Evolutionary conservation across 768 basidiomycete genomes (phyloP).

Genomic region (Suillus lakei): DNA sequence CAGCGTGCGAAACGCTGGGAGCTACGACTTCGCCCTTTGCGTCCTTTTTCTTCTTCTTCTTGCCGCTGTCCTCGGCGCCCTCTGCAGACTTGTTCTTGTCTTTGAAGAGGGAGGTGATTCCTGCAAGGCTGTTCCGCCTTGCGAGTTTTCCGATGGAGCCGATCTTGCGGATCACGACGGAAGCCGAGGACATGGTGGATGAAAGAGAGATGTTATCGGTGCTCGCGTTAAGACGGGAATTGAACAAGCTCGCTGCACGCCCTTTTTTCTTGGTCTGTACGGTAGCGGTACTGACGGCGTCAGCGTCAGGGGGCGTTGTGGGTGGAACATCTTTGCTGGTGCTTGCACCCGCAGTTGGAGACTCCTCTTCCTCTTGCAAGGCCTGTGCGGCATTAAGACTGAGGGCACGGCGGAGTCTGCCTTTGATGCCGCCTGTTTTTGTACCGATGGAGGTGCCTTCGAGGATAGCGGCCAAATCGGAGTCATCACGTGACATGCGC

Average conservation of each 20-base stretch:
- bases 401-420: slow-evolving; percentile 73
- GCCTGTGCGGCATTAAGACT: slow-evolving; percentile 63
- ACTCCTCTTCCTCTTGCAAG: slow-evolving; percentile 58
- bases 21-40: slow-evolving; percentile 69
- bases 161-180: slow-evolving; percentile 95
- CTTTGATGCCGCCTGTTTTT: slow-evolving; percentile 76
- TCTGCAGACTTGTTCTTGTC: slow-evolving; percentile 63
- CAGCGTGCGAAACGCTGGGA: slow-evolving; percentile 79
- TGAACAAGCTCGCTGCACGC: slow-evolving; percentile 81
- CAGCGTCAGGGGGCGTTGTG: slow-evolving; percentile 24
- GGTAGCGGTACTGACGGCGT: slow-evolving; percentile 41
- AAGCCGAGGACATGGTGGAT: slow-evolving; percentile 92
- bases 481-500: slow-evolving; percentile 80
- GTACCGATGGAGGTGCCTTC: slow-evolving; percentile 49
- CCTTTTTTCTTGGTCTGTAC: slow-evolving; percentile 70
- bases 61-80: slow-evolving; percentile 35
- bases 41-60: slow-evolving; percentile 59
- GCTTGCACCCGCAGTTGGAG: slow-evolving; percentile 32
- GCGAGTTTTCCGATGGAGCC: slow-evolving; percentile 90
- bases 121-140: slow-evolving; percentile 84
- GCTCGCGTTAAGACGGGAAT: slow-evolving; percentile 82
- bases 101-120: slow-evolving; percentile 94
- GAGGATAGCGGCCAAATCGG: slow-evolving; percentile 62
- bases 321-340: slow-evolving; percentile 29
- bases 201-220: slow-evolving; percentile 96